Conservation (phyloP, 345 rosid genomes). For the Pistacia vera region DNA sequence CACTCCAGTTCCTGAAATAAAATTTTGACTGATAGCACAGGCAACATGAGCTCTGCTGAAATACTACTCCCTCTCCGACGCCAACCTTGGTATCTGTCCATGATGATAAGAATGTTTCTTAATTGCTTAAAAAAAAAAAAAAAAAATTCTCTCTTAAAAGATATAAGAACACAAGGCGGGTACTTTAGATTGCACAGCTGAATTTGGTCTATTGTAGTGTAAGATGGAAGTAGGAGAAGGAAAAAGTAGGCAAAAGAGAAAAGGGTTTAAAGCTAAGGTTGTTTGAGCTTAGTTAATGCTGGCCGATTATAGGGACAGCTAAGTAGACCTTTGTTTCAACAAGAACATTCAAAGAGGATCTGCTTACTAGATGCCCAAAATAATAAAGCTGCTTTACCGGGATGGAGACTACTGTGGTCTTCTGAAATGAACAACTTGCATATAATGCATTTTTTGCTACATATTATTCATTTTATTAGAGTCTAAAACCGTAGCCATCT, state of each 20-base stretch:
- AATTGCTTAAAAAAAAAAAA: not conserved
- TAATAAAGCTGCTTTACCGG: slow-evolving; percentile 35
- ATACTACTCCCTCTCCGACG: slow-evolving; percentile 70
- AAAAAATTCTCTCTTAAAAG: not conserved
- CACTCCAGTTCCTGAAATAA: slow-evolving; percentile 71
- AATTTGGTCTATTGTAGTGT: slow-evolving; percentile 28
- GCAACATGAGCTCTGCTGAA: slow-evolving; percentile 88
- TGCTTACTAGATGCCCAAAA: slow-evolving; percentile 48
- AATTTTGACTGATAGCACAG: slow-evolving; percentile 71
- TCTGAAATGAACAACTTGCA: slow-evolving; percentile 41
- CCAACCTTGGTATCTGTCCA: slow-evolving; percentile 71
- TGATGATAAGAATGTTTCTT: slow-evolving; percentile 19
- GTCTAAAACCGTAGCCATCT: slow-evolving; percentile 5
- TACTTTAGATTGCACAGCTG: slow-evolving; percentile 11
- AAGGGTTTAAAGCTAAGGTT: slow-evolving; percentile 36
- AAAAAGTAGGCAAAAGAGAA: slow-evolving; percentile 17
- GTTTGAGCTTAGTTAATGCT: slow-evolving; percentile 36
- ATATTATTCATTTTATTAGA: not conserved
- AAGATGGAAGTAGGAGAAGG: slow-evolving; percentile 12
- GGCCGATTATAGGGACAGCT: slow-evolving; percentile 63
- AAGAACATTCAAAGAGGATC: slow-evolving; percentile 40
- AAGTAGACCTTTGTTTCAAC: slow-evolving; percentile 30
- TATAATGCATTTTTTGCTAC: not conserved
- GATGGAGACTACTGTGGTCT: slow-evolving; percentile 37
- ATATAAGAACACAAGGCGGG: slow-evolving; percentile 14